Base-by-base conservation (phyloP, 1,284 basidiomycete species). In the Trichosporon ovoides region DNA sequence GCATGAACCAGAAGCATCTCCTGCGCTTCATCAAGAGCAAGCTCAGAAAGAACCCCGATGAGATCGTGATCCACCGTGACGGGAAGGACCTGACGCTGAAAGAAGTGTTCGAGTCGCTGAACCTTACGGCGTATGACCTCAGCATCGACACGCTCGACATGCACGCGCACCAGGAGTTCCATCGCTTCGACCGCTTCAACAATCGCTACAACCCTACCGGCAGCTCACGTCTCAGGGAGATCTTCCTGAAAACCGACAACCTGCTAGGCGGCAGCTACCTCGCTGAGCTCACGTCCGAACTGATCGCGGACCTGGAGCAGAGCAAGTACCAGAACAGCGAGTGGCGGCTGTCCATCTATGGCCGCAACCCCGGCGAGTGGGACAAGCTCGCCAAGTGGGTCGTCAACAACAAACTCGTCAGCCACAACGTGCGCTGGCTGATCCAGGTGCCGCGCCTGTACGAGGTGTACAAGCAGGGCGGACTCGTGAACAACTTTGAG, bases 1-100 rank as follows among this genome's bases (percentile, higher is more conserved):
- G 89, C 75, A 98, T 98, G 95, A 99, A 99, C 76, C 96, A 99
- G 76, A 99, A 99, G 78, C 96, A 99, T 79, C 80, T 98, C n/a
- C 80, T 99, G 22, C 92, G 96, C 6, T 98, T 98, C 79, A 98
- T 99, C 82, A 99, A 99, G 77, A 86, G 87, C 46, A 98, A 98
- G 78, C 79, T 84, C 76, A 82, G 80, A 72, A 78, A 78, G 38
- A 74, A 73, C 37, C 81, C 83, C 6, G 75, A 83, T 62, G 96
- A 99, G 72, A 84, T 92, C 28, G 96, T 99, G 50, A 98, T 97
- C 59, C 89, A 90, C 79, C 87, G 95, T 65, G 96, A 98, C 70
- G 91, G 88, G 18, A 84, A 87, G 38, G 85, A 92, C 66, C 81
- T 98, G 19, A 98, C 95, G 0, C 82, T 99, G 2, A 83, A 87